Conservation (phyloP, 1,284 basidiomycete genomes). For the Trichosporon inkin region DNA sequence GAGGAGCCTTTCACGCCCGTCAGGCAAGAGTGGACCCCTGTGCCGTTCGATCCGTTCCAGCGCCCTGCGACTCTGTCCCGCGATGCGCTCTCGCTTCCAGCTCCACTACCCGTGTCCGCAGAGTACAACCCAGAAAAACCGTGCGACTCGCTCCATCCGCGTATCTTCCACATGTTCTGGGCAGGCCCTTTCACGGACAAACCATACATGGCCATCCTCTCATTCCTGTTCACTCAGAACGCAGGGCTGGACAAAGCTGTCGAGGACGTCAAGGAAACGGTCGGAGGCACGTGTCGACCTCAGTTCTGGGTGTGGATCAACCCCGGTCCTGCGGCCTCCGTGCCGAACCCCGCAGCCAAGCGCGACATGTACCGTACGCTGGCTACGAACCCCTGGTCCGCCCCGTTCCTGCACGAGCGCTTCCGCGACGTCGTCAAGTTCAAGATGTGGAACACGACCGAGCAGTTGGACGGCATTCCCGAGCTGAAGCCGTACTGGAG, state of each 20-base stretch:
- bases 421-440: conserved; percentile 77
- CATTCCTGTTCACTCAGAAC: conserved; percentile 76
- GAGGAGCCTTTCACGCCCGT: conserved; percentile 14
- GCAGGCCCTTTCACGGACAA: conserved; percentile 78
- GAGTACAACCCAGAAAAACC: conserved; percentile 48
- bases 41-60: conserved; percentile 14
- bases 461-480: conserved; percentile 73
- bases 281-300: conserved; percentile 59
- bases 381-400: conserved; percentile 72
- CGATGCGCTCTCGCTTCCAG: conserved; percentile 35
- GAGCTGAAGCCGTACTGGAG: conserved; percentile 77
- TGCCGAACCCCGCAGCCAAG: conserved; percentile 66
- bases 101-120: conserved; percentile 33
- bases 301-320: conserved; percentile 89
- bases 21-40: conserved; percentile 11
- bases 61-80: conserved; percentile 33
- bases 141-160: conserved; percentile 67
- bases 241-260: conserved; percentile 59
- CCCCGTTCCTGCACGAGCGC: conserved; percentile 73
- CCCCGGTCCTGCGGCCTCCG: conserved; percentile 60
- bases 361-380: conserved; percentile 65
- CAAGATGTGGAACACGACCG: conserved; percentile 85
- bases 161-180: conserved; percentile 82
- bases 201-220: conserved; percentile 70
- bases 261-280: conserved; percentile 26